Percentiles rank a stretch among this genome's conserved stretches.
Conservation (phyloP, 2,329 filamentous ascomycete genomes). For the Diaporthe australafricana region DNA sequence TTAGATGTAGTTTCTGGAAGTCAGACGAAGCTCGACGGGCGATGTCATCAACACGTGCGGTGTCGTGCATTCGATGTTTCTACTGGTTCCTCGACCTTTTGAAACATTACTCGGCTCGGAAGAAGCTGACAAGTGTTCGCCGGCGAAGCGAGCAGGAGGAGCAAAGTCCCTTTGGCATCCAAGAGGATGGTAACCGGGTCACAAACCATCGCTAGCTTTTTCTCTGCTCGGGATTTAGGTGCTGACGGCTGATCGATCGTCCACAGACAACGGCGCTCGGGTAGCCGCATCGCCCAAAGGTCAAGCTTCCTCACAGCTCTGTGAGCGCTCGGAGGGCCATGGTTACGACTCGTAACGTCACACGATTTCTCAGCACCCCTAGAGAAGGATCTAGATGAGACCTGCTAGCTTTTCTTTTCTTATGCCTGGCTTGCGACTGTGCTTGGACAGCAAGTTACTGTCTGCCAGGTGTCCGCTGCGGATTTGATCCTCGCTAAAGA, state of each 20-base stretch:
- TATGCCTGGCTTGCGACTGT: no score
- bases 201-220: not conserved
- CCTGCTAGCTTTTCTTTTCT: not conserved
- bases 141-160: not conserved
- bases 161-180: not conserved
- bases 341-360: constrained; percentile 12
- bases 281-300: constrained; percentile 1
- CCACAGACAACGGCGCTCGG: constrained; percentile 7
- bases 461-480: not conserved
- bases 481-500: not conserved
- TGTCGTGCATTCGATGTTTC: not conserved
- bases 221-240: not conserved
- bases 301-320: not conserved
- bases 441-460: not conserved
- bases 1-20: not conserved
- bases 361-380: not conserved
- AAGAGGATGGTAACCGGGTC: not conserved
- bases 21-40: not conserved
- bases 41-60: not conserved
- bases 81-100: not conserved
- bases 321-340: not conserved
- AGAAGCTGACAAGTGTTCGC: constrained; percentile 13
- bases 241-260: not conserved
- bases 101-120: not conserved
- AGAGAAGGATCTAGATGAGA: constrained; percentile 4